Conservation (phyloP, 176 grass and related monocot genomes). For the Raddia guianensis region DNA sequence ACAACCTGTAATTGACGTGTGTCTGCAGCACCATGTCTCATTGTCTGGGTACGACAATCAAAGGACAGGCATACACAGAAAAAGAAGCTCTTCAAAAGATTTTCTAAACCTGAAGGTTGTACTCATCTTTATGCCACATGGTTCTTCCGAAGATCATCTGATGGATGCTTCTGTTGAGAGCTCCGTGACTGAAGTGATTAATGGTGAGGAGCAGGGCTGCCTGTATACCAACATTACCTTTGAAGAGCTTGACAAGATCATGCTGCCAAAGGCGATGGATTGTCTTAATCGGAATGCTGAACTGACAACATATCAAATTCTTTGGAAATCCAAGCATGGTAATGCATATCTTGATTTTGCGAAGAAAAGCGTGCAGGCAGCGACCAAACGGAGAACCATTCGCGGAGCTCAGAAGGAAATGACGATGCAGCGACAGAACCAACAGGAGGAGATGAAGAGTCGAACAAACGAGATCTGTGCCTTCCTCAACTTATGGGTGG, state of each 20-base stretch:
- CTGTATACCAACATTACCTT: too few relatives aligned
- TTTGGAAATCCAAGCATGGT: slow-evolving; percentile 34
- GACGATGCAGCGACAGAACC: neutral
- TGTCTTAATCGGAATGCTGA: neutral
- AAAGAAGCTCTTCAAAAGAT: neutral
- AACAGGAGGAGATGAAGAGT: neutral
- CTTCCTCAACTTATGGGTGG: neutral
- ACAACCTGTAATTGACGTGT: neutral
- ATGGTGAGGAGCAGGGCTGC: too few relatives aligned
- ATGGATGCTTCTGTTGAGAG: neutral
- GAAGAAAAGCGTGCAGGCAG: neutral
- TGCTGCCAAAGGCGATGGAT: slow-evolving; percentile 17
- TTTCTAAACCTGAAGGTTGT: too few relatives aligned
- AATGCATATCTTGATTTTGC: neutral
- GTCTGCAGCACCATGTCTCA: neutral
- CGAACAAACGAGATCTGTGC: neutral
- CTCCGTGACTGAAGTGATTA: neutral
- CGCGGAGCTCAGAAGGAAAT: neutral
- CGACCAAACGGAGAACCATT: neutral
- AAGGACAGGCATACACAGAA: neutral
- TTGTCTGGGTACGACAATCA: neutral
- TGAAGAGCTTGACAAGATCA: neutral
- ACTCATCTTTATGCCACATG: too few relatives aligned
- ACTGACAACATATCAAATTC: neutral
- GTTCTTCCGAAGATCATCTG: neutral